A percentile compares a stretch with the other conserved stretches of the same genome.
These are phyloP conservation scores for Monoraphidium neglectum DNA, from an alignment of 139 green algal genomes.

Conservation along the genomic window DNA sequence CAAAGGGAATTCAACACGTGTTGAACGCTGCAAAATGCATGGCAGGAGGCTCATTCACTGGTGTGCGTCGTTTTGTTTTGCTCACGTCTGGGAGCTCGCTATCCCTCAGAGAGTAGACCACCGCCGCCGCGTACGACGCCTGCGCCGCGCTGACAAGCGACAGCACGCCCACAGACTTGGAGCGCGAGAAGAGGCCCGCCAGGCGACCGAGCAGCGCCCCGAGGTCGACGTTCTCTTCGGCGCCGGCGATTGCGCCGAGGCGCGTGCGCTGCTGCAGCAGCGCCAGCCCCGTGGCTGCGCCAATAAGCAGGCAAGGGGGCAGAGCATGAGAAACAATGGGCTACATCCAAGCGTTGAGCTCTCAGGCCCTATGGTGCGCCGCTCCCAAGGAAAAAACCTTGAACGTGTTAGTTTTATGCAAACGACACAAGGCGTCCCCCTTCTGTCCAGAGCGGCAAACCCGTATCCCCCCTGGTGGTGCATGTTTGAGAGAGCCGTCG, in stretches of 20 bases:
- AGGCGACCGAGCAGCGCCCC: constrained; percentile 24
- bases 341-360: too few species aligned
- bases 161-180: not conserved
- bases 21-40: not conserved
- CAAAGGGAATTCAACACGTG: not conserved
- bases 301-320: not conserved
- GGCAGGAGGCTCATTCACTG: not conserved
- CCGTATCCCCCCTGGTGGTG: too few species aligned
- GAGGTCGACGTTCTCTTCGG: constrained; percentile 30
- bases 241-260: constrained; percentile 24
- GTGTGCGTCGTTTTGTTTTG: not conserved
- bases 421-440: too few species aligned
- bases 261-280: constrained; percentile 24
- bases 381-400: too few species aligned
- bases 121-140: not conserved
- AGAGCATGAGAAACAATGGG: not conserved
- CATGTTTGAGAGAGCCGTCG: too few species aligned
- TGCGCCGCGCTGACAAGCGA: not conserved
- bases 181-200: not conserved
- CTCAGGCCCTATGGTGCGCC: too few species aligned
- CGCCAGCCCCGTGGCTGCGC: not conserved
- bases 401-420: too few species aligned
- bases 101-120: constrained; percentile 12
- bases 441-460: too few species aligned
- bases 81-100: constrained; percentile 19